A percentile compares a stretch with the other conserved stretches of the same genome.
These are phyloP conservation scores for Kockiozyma suomiensis DNA, from an alignment of 805 yeast genomes.

Conservation along the genomic window DNA sequence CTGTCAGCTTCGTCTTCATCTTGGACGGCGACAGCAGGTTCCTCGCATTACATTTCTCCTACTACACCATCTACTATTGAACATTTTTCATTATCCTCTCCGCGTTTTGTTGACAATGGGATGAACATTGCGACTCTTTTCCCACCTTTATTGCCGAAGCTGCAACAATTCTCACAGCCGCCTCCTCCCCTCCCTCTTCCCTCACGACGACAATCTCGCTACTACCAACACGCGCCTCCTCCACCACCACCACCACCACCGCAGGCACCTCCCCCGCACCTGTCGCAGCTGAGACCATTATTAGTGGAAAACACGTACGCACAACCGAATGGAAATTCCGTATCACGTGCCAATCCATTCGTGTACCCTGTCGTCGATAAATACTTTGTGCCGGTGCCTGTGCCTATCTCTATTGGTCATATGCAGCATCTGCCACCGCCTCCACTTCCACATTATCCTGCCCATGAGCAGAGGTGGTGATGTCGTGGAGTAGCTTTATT, in stretches of 20 bases:
- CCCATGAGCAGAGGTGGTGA: neutral
- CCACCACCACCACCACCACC: neutral
- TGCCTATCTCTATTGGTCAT: neutral
- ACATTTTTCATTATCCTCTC: neutral
- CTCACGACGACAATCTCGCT: neutral
- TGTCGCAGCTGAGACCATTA: neutral
- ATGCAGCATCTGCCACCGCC: neutral
- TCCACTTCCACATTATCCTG: neutral
- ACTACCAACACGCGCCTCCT: neutral
- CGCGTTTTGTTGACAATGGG: neutral
- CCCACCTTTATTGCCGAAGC: constrained; percentile 5
- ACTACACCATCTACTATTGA: neutral
- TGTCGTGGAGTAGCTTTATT: neutral
- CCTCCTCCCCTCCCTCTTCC: constrained; percentile 2
- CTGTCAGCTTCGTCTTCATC: neutral
- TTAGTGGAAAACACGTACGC: constrained; percentile 2
- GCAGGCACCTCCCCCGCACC: neutral
- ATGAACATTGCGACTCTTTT: neutral
- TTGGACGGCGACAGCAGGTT: neutral
- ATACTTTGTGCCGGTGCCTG: constrained; percentile 8
- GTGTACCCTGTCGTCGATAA: constrained; percentile 28
- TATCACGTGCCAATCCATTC: constrained; percentile 17
- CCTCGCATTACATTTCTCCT: neutral
- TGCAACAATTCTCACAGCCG: neutral
- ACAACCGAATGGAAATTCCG: neutral